Percentiles rank a stretch among this genome's conserved stretches.
Evolutionary conservation across 2,329 filamentous ascomycete species (phyloP).

Genomic region (Cylindrodendrum hubeiense): DNA sequence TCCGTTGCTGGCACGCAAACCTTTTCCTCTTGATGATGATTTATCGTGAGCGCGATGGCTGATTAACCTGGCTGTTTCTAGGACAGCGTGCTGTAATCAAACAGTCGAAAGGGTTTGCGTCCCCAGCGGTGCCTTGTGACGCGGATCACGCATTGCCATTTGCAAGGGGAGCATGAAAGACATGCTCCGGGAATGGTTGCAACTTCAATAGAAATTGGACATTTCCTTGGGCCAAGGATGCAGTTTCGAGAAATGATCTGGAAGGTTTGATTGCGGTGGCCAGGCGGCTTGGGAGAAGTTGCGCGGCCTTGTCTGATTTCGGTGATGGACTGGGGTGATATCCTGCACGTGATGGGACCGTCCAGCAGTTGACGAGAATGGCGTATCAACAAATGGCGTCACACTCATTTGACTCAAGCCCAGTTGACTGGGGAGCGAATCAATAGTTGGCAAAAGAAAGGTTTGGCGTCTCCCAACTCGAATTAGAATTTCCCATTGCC

Average conservation of each 20-base stretch:
- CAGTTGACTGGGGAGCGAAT: not conserved
- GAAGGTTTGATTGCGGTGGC: not conserved
- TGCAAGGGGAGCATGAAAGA: not conserved
- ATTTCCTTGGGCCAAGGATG: not conserved
- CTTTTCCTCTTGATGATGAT: not conserved
- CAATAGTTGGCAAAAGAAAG: not conserved
- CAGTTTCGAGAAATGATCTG: not conserved
- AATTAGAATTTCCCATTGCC: not conserved
- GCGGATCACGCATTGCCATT: not conserved
- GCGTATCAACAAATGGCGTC: constrained; percentile 14
- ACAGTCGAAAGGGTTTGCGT: not conserved
- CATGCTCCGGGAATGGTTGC: not conserved
- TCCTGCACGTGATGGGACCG: not conserved
- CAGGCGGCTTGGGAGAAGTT: not conserved
- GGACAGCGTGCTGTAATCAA: not conserved
- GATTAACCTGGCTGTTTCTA: not conserved
- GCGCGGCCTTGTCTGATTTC: not conserved
- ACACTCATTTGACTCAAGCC: constrained; percentile 7
- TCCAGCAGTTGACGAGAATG: not conserved
- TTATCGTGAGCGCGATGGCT: not conserved
- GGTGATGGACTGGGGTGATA: not conserved
- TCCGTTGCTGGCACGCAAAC: not conserved
- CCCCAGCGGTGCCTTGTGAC: not conserved
- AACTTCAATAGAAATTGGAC: not conserved
- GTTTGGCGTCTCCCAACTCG: not conserved